Conservation (phyloP, 176 grass and related monocot genomes). For the Saccharum spontaneum region DNA sequence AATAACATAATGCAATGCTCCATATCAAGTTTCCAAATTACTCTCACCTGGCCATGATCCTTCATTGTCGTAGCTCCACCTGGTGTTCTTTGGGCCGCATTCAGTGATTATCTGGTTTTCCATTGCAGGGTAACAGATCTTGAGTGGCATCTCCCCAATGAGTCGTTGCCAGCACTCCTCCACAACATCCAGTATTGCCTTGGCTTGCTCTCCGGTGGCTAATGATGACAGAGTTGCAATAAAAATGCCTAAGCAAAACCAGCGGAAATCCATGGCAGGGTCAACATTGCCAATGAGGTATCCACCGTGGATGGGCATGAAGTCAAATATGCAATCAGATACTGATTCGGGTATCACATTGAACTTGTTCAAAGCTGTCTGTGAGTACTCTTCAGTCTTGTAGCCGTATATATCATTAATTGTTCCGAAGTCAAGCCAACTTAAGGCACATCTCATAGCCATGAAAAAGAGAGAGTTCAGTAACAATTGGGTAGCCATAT, state of each 20-base stretch:
- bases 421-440: constrained; percentile 60
- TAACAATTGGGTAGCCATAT: constrained; percentile 75
- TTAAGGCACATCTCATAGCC: constrained; percentile 55
- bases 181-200: constrained; percentile 67
- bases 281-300: constrained; percentile 80
- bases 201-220: constrained; percentile 54
- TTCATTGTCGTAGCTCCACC: constrained; percentile 66
- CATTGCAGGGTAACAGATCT: constrained; percentile 71
- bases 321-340: constrained; percentile 75
- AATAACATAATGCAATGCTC: background rate
- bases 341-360: constrained; percentile 75
- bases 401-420: constrained; percentile 75
- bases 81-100: background rate
- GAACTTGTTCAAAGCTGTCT: constrained; percentile 79
- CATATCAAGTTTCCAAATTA: background rate
- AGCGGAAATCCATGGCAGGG: constrained; percentile 72
- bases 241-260: constrained; percentile 74
- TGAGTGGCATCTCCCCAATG: constrained; percentile 69
- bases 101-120: constrained; percentile 21
- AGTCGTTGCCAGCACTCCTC: constrained; percentile 54
- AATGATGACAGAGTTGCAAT: constrained; percentile 66
- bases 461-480: constrained; percentile 80
- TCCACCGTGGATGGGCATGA: constrained; percentile 62
- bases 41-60: constrained; percentile 68
- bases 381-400: constrained; percentile 78